A percentile compares a stretch with the other conserved stretches of the same genome.
These are phyloP conservation scores for Solanum paucissectum DNA, from an alignment of 257 asterid genomes.

Conservation along the genomic window DNA sequence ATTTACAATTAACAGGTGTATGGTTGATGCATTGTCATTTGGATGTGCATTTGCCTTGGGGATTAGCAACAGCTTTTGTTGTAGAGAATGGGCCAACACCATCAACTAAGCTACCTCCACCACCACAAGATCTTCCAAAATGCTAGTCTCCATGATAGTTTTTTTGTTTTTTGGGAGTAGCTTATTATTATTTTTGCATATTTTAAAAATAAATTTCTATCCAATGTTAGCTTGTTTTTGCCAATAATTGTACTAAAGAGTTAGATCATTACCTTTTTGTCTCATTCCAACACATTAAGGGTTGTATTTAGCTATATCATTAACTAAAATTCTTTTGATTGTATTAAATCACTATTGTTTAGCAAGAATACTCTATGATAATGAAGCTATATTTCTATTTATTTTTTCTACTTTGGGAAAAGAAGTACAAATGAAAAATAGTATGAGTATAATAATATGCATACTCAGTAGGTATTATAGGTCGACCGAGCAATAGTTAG, in stretches of 20 bases:
- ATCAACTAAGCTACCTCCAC: neutral
- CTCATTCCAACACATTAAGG: neutral
- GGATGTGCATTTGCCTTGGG: slow-evolving; percentile 3
- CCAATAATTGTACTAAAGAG: neutral
- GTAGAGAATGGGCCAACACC: slow-evolving; percentile 1
- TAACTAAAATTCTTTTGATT: neutral
- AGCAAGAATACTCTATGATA: neutral
- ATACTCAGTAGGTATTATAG: neutral
- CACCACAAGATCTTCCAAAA: slow-evolving; percentile 1
- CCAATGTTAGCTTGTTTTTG: neutral
- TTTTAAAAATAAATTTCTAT: neutral
- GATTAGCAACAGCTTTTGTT: neutral
- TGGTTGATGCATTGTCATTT: slow-evolving; percentile 7
- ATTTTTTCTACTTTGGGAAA: neutral
- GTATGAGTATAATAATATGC: neutral
- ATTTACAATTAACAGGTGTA: neutral
- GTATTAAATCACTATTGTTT: neutral
- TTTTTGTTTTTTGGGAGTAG: neutral
- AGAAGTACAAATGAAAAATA: too few species aligned
- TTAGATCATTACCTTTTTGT: neutral
- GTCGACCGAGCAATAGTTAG: too few species aligned
- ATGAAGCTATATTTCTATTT: neutral
- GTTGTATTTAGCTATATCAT: neutral
- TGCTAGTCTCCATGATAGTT: neutral
- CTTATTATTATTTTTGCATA: neutral